phyloP scores from a whole-genome alignment of 768 basidiomycete species.

The Lactarius hatsudake region DNA sequence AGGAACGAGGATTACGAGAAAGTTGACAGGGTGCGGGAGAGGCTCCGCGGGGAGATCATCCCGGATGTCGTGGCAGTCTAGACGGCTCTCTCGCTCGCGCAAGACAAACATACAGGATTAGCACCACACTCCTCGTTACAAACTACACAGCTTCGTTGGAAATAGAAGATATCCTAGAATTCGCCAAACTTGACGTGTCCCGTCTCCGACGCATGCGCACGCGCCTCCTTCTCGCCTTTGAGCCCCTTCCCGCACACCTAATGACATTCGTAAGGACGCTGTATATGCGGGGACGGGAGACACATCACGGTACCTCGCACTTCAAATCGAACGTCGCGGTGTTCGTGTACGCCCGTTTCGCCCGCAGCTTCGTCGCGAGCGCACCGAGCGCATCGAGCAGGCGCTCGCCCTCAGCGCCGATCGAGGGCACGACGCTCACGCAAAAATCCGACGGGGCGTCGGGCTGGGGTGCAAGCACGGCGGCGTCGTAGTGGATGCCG shows the following conservation, averaged over 20 bases:
- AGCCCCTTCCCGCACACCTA: slow-evolving; percentile 81
- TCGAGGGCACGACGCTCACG: slow-evolving; percentile 67
- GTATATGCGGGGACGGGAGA: not conserved
- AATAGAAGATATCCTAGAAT: slow-evolving; percentile 43
- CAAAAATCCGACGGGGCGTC: slow-evolving; percentile 86
- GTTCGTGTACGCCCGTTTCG: slow-evolving; percentile 85
- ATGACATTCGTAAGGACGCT: slow-evolving; percentile 16
- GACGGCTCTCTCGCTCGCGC: not conserved
- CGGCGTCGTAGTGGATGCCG: slow-evolving; percentile 95
- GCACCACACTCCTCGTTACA: not conserved
- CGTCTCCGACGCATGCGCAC: slow-evolving; percentile 81
- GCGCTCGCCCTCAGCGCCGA: slow-evolving; percentile 47
- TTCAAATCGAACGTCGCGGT: slow-evolving; percentile 87
- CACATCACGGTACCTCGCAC: slow-evolving; percentile 57
- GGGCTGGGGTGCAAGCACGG: slow-evolving; percentile 72
- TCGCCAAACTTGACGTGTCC: slow-evolving; percentile 86
- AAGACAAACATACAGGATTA: not conserved
- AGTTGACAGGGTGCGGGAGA: slow-evolving; percentile 48
- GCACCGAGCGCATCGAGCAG: slow-evolving; percentile 62
- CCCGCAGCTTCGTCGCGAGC: slow-evolving; percentile 68
- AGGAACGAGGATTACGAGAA: slow-evolving; percentile 45
- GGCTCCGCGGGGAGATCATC: not conserved
- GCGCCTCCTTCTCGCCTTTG: slow-evolving; percentile 92
- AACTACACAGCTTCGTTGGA: not conserved
- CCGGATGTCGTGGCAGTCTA: not conserved